Evolutionary conservation across 306 rosid genomes (phyloP).

Genomic region (Alnus glutinosa): DNA sequence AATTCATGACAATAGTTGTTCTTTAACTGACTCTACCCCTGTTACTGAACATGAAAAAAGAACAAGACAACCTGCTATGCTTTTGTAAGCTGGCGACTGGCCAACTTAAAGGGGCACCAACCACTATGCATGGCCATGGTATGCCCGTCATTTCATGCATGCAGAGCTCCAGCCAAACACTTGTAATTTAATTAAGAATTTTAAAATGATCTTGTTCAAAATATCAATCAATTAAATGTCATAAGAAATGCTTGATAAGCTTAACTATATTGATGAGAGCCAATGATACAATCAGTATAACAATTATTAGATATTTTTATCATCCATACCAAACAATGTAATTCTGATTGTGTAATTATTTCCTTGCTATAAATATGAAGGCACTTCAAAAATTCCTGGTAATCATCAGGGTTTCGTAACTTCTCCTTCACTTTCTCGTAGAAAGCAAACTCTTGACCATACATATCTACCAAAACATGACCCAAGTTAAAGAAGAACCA

Average conservation of each 20-base stretch:
- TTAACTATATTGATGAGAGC: slow-evolving; percentile 18
- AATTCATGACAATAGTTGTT: neutral
- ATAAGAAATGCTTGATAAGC: neutral
- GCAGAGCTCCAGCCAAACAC: neutral
- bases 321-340: slow-evolving; percentile 80
- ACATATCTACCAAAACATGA: slow-evolving; percentile 55
- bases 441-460: slow-evolving; percentile 73
- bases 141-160: neutral
- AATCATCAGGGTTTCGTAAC: slow-evolving; percentile 71
- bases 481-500: slow-evolving; percentile 26
- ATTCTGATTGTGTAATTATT: slow-evolving; percentile 80
- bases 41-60: neutral
- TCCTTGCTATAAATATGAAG: slow-evolving; percentile 94
- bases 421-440: slow-evolving; percentile 90
- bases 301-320: neutral
- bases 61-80: neutral
- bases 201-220: neutral
- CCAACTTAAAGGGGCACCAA: neutral
- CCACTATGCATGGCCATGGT: neutral
- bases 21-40: neutral
- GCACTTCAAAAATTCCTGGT: slow-evolving; percentile 97
- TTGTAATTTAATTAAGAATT: neutral
- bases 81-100: neutral
- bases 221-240: neutral
- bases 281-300: slow-evolving; percentile 19